These are phyloP conservation scores for Suhomyces yuchorum DNA, from an alignment of 1,139 yeast genomes.

Conservation along the genomic window DNA sequence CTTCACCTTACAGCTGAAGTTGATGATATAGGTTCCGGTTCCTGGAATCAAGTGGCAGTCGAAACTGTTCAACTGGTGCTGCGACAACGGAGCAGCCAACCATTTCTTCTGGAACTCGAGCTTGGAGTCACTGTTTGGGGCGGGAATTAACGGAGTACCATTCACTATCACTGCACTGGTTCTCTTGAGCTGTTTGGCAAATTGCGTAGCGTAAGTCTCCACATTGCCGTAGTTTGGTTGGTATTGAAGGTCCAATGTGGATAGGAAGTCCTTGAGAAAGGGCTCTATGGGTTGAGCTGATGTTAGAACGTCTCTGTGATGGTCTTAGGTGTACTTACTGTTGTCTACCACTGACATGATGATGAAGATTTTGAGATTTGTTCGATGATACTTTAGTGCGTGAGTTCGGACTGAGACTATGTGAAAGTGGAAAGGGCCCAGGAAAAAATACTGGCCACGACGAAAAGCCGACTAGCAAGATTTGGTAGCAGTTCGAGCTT, in stretches of 20 bases:
- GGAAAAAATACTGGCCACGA: too few relatives aligned
- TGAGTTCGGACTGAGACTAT: not conserved
- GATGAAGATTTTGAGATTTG: conserved; percentile 1
- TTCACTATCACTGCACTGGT: conserved; percentile 58
- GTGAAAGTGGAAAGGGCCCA: too few relatives aligned
- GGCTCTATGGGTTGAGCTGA: conserved; percentile 50
- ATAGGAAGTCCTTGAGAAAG: conserved; percentile 41
- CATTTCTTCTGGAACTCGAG: conserved; percentile 65
- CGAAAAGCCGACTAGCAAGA: too few relatives aligned
- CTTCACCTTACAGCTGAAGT: conserved; percentile 63
- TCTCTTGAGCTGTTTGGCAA: conserved; percentile 50
- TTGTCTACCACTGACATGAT: conserved; percentile 20
- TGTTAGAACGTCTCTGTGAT: conserved; percentile 8
- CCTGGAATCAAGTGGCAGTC: conserved; percentile 78
- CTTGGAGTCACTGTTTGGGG: conserved; percentile 44
- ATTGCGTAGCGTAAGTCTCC: conserved; percentile 53
- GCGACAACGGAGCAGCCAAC: conserved; percentile 61
- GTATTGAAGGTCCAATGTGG: conserved; percentile 42
- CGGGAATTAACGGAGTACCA: conserved; percentile 59
- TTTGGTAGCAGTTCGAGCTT: not conserved
- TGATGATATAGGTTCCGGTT: conserved; percentile 55
- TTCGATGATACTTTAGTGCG: not conserved
- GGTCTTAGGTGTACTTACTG: conserved; percentile 24
- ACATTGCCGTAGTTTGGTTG: conserved; percentile 35
- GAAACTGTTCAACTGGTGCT: conserved; percentile 61